Evolutionary conservation across 106 monocot genomes (phyloP).

Genomic region (Dendrobium officinale): DNA sequence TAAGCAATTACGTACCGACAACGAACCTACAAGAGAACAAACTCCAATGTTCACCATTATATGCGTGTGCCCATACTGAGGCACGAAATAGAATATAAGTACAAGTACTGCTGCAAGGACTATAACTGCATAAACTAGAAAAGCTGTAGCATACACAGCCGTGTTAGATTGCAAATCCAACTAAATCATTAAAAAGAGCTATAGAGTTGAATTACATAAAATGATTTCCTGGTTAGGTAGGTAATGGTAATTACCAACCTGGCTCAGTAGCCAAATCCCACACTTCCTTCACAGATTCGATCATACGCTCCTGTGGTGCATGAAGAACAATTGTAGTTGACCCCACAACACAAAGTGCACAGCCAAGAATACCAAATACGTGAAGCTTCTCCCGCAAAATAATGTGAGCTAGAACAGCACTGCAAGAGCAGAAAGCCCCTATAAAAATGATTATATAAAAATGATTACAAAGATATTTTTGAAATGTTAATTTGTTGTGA

Average conservation of each 20-base stretch:
- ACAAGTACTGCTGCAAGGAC: slow-evolving; percentile 44
- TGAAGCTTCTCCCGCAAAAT: slow-evolving; percentile 78
- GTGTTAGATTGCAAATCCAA: background rate
- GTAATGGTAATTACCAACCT: slow-evolving; percentile 25
- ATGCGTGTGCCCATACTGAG: slow-evolving; percentile 78
- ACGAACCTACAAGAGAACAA: slow-evolving; percentile 83
- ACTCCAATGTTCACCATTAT: slow-evolving; percentile 85
- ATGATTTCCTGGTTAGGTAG: background rate
- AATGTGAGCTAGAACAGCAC: slow-evolving; percentile 81
- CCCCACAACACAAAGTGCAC: slow-evolving; percentile 83
- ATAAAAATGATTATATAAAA: background rate
- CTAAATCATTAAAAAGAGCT: background rate
- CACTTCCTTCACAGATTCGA: slow-evolving; percentile 79
- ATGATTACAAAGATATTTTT: background rate
- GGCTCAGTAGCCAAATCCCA: slow-evolving; percentile 96
- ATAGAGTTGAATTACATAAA: background rate
- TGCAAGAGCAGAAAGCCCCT: slow-evolving; percentile 18
- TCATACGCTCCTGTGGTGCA: slow-evolving; percentile 86
- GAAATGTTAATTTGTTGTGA: background rate
- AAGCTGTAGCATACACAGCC: slow-evolving; percentile 37
- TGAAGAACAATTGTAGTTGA: slow-evolving; percentile 91
- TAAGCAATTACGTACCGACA: slow-evolving; percentile 50
- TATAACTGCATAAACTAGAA: slow-evolving; percentile 55
- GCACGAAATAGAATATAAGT: slow-evolving; percentile 62
- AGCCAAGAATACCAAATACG: slow-evolving; percentile 88